Conservation (phyloP, 2,329 filamentous ascomycete genomes). For the Waltergamsia citrina region DNA sequence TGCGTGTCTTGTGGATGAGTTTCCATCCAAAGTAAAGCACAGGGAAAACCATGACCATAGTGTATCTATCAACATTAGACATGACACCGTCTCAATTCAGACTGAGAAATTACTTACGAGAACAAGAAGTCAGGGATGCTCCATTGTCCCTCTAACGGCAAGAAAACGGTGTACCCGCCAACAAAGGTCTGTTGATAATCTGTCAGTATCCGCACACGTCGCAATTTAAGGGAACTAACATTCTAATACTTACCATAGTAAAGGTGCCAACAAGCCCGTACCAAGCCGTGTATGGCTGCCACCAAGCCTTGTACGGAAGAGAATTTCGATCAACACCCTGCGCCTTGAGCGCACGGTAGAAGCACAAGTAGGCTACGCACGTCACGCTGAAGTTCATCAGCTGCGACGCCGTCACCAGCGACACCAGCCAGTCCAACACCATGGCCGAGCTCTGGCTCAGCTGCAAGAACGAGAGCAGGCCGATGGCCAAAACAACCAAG, state of each 20-base stretch:
- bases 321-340: conserved; percentile 60
- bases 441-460: conserved; percentile 55
- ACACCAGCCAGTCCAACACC: conserved; percentile 66
- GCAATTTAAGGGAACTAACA: too few relatives aligned
- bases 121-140: conserved; percentile 62
- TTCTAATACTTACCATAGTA: too few relatives aligned
- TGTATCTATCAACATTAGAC: conserved; percentile 37
- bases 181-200: too few relatives aligned
- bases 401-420: conserved; percentile 60
- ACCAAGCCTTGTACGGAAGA: conserved; percentile 60
- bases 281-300: conserved; percentile 65
- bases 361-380: conserved; percentile 62
- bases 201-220: too few relatives aligned
- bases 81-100: too few relatives aligned
- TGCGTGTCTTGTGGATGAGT: conserved; percentile 52
- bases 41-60: conserved; percentile 64
- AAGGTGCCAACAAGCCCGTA: conserved; percentile 53
- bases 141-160: conserved; percentile 53
- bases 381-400: conserved; percentile 65
- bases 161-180: conserved; percentile 67
- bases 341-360: conserved; percentile 56
- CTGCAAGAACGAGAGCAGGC: conserved; percentile 65
- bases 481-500: conserved; percentile 52
- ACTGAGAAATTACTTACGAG: conserved; percentile 33
- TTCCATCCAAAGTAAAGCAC: conserved; percentile 65